Conservation (phyloP, 192 early-diverging fungal species). For the Coemansia sp. region DNA sequence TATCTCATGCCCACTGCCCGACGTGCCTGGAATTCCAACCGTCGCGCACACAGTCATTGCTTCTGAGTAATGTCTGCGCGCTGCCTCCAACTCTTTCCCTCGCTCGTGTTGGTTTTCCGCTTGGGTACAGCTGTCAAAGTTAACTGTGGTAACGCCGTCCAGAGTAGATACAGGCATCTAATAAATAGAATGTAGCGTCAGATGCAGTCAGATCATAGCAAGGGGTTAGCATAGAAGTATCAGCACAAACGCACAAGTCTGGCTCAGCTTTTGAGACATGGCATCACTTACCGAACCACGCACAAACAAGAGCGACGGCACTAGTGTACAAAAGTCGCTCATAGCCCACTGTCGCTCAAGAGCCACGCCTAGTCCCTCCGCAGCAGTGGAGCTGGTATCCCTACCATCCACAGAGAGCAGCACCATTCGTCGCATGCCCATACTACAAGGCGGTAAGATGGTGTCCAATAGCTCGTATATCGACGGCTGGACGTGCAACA, state of each 20-base stretch:
- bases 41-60: constrained; percentile 5
- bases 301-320: constrained; percentile 12
- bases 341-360: constrained; percentile 6
- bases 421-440: not conserved
- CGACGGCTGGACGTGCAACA: not conserved
- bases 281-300: not conserved
- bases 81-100: not conserved
- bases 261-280: not conserved
- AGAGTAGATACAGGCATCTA: constrained; percentile 20
- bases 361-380: not conserved
- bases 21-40: constrained; percentile 9
- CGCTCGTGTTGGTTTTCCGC: constrained; percentile 1
- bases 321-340: not conserved
- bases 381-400: not conserved
- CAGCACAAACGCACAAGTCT: not conserved
- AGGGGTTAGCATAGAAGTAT: not conserved
- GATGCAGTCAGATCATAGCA: not conserved
- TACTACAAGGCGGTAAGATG: not conserved
- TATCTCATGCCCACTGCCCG: constrained; percentile 10
- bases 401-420: not conserved
- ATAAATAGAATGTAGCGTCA: not conserved
- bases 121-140: constrained; percentile 5
- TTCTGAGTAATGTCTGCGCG: not conserved
- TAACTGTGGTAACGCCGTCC: not conserved
- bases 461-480: not conserved